Evolutionary conservation across 768 basidiomycete genomes (phyloP).

Genomic region (Pluteus cervinus): DNA sequence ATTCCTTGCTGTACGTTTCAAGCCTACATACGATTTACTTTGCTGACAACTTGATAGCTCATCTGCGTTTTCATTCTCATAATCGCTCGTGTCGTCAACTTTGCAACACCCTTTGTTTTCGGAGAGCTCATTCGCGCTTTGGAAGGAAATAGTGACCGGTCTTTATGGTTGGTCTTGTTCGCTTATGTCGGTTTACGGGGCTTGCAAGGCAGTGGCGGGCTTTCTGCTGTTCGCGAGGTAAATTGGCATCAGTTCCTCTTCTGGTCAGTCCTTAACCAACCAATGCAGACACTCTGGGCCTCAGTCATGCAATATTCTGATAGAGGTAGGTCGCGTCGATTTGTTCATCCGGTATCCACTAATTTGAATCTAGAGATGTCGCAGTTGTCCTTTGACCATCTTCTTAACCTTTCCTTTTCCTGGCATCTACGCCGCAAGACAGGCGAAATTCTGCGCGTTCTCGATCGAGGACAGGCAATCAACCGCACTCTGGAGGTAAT

Average conservation of each 20-base stretch:
- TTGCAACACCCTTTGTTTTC: conserved; percentile 64
- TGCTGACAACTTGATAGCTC: conserved; percentile 29
- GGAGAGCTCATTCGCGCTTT: conserved; percentile 57
- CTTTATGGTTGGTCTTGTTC: conserved; percentile 66
- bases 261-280: conserved; percentile 1
- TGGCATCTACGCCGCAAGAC: conserved; percentile 83
- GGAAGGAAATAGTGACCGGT: conserved; percentile 36
- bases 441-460: conserved; percentile 77
- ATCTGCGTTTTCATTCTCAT: conserved; percentile 68
- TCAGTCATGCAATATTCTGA: conserved; percentile 91
- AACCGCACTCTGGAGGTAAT: conserved; percentile 71
- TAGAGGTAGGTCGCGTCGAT: conserved; percentile 34
- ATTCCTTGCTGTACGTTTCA: conserved; percentile 50
- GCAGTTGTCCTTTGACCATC: conserved; percentile 77
- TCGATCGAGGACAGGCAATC: conserved; percentile 81
- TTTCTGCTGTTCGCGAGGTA: conserved; percentile 62
- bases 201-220: conserved; percentile 70
- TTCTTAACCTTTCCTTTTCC: conserved; percentile 80
- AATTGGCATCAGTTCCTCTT: conserved; percentile 8
- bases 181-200: conserved; percentile 67
- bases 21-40: conserved; percentile 1
- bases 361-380: conserved; percentile 61
- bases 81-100: conserved; percentile 71
- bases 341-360: not conserved
- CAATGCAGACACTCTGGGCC: conserved; percentile 61